These are phyloP conservation scores for Thelonectria rubi DNA, from an alignment of 2,329 filamentous ascomycete genomes.

Conservation along the genomic window DNA sequence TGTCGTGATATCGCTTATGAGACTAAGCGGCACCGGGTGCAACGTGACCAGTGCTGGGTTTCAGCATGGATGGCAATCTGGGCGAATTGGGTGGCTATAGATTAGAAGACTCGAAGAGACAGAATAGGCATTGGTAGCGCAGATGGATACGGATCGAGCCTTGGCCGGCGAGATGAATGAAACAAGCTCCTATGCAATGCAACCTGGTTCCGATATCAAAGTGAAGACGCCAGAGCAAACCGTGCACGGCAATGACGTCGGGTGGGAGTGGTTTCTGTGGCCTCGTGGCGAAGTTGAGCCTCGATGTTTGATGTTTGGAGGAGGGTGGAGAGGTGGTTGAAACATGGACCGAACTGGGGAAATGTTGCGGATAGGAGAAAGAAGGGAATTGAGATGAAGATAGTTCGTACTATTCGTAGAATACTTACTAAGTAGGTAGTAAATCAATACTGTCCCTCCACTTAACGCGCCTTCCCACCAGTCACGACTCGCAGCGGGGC, in stretches of 20 bases:
- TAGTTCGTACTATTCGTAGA: too few relatives aligned
- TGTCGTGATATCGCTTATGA: conserved; percentile 8
- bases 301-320: conserved; percentile 4
- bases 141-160: conserved; percentile 9
- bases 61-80: conserved; percentile 21
- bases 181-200: conserved; percentile 16
- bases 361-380: conserved; percentile 9
- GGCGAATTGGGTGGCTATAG: conserved; percentile 21
- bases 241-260: too few relatives aligned
- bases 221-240: not conserved
- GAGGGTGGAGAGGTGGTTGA: not conserved
- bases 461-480: conserved; percentile 43
- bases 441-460: conserved; percentile 33
- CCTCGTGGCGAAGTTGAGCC: too few relatives aligned
- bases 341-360: conserved; percentile 11
- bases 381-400: not conserved
- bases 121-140: conserved; percentile 20
- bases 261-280: too few relatives aligned
- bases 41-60: conserved; percentile 18
- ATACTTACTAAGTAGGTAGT: too few relatives aligned
- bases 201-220: conserved; percentile 22
- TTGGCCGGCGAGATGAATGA: conserved; percentile 23
- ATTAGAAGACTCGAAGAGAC: conserved; percentile 22
- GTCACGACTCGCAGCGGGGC: conserved; percentile 34
- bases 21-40: conserved; percentile 28